Evolutionary conservation across 768 basidiomycete genomes (phyloP).

Genomic region (Suillus subalutaceus): DNA sequence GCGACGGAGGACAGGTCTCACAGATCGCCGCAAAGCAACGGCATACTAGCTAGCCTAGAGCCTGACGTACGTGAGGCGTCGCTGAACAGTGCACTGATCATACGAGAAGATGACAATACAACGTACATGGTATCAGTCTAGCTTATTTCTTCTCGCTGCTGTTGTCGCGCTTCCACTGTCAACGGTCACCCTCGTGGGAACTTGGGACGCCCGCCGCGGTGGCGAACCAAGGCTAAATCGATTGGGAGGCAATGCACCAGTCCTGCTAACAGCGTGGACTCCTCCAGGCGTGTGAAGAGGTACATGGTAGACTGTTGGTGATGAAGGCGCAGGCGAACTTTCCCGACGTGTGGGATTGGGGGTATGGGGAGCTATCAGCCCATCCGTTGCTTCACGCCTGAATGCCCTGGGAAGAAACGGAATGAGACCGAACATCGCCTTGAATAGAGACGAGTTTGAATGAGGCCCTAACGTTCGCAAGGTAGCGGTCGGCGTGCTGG

Average conservation of each 20-base stretch:
- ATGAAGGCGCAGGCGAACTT: constrained; percentile 29
- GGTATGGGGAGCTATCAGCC: constrained; percentile 69
- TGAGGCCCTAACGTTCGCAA: constrained; percentile 34
- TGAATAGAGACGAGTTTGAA: constrained; percentile 68
- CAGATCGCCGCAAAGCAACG: not conserved
- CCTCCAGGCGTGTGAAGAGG: constrained; percentile 31
- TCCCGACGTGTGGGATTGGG: constrained; percentile 30
- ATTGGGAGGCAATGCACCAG: constrained; percentile 27
- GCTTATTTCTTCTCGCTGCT: constrained; percentile 19
- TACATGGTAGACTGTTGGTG: constrained; percentile 28
- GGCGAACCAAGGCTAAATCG: constrained; percentile 45
- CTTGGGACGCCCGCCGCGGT: constrained; percentile 37
- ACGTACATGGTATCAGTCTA: constrained; percentile 4
- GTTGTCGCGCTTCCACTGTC: constrained; percentile 22
- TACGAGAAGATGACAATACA: not conserved
- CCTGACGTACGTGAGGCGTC: not conserved
- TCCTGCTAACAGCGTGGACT: constrained; percentile 20
- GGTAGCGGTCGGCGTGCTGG: constrained; percentile 26
- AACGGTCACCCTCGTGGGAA: constrained; percentile 6
- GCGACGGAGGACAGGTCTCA: too few relatives aligned
- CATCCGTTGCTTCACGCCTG: constrained; percentile 59
- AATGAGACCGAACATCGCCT: constrained; percentile 57
- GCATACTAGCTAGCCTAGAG: not conserved
- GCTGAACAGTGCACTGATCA: not conserved
- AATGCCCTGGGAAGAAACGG: constrained; percentile 47